Conservation (phyloP, 345 rosid species). For the Brassica rapa region DNA sequence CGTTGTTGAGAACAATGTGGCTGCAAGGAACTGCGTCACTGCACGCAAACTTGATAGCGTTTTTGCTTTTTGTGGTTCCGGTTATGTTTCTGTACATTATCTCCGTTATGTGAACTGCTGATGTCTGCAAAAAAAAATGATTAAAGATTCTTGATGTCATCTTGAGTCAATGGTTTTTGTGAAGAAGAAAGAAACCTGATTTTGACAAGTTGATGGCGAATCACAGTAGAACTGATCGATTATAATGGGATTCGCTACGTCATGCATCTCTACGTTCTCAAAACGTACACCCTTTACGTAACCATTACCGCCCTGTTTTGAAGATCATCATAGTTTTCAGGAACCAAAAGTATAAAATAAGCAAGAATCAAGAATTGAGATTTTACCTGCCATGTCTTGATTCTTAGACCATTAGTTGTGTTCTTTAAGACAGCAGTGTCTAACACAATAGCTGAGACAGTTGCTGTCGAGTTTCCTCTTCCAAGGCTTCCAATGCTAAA, state of each 20-base stretch:
- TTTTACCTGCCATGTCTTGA: constrained; percentile 97
- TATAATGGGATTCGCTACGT: constrained; percentile 82
- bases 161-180: constrained; percentile 9
- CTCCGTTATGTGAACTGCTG: constrained; percentile 78
- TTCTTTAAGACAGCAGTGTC: constrained; percentile 79
- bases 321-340: not conserved
- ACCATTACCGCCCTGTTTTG: constrained; percentile 82
- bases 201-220: constrained; percentile 73
- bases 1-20: constrained; percentile 70
- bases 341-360: not conserved
- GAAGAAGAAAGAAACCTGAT: constrained; percentile 58
- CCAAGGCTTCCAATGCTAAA: constrained; percentile 95
- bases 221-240: constrained; percentile 99
- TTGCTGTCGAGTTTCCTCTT: constrained; percentile 69
- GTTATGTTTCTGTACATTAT: constrained; percentile 85
- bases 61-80: constrained; percentile 70
- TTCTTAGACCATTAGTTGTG: constrained; percentile 89
- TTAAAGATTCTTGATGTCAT: too few species aligned
- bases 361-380: constrained; percentile 11
- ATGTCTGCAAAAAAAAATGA: constrained; percentile 43
- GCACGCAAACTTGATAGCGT: constrained; percentile 89
- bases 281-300: constrained; percentile 81
- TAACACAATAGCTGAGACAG: constrained; percentile 79
- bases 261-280: constrained; percentile 77
- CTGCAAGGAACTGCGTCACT: constrained; percentile 91